Conservation (phyloP, 2,329 filamentous ascomycete genomes). For the Beauveria rudraprayagi region DNA sequence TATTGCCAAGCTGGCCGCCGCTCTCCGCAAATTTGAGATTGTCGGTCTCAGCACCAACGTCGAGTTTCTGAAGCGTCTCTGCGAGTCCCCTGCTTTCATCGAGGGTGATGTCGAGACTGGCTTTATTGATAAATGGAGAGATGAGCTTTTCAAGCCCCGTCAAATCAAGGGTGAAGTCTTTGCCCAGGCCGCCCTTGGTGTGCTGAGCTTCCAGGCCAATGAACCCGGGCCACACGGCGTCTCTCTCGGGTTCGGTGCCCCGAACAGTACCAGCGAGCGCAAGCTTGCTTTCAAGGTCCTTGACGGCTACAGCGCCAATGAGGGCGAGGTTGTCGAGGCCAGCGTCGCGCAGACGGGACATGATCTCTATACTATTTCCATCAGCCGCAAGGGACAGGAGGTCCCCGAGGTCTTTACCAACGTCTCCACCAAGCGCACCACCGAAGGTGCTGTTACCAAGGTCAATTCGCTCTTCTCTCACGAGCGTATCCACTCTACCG, state of each 20-base stretch:
- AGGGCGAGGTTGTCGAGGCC: constrained; percentile 53
- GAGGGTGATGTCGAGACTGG: constrained; percentile 88
- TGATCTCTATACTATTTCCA: constrained; percentile 37
- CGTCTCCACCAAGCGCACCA: constrained; percentile 33
- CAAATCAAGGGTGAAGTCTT: constrained; percentile 64
- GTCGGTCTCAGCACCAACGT: constrained; percentile 93
- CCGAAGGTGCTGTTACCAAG: constrained; percentile 21
- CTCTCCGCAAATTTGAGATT: constrained; percentile 83
- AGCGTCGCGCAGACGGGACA: constrained; percentile 40
- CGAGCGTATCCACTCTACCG: constrained; percentile 69
- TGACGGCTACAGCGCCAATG: constrained; percentile 56
- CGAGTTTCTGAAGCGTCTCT: constrained; percentile 88
- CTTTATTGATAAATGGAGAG: constrained; percentile 83
- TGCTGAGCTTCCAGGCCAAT: constrained; percentile 46
- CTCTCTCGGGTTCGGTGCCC: constrained; percentile 47
- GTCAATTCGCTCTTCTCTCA: constrained; percentile 62
- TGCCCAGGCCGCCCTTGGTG: constrained; percentile 76
- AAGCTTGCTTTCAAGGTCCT: constrained; percentile 44
- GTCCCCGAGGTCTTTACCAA: constrained; percentile 34
- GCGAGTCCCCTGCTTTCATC: constrained; percentile 73
- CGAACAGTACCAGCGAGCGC: constrained; percentile 33
- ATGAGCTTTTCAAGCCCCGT: constrained; percentile 64
- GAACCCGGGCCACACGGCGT: constrained; percentile 37
- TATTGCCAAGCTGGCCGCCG: constrained; percentile 71
- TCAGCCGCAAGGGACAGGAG: constrained; percentile 35